Conservation (phyloP, 1,284 basidiomycete species). For the Kwoniella shivajii region DNA sequence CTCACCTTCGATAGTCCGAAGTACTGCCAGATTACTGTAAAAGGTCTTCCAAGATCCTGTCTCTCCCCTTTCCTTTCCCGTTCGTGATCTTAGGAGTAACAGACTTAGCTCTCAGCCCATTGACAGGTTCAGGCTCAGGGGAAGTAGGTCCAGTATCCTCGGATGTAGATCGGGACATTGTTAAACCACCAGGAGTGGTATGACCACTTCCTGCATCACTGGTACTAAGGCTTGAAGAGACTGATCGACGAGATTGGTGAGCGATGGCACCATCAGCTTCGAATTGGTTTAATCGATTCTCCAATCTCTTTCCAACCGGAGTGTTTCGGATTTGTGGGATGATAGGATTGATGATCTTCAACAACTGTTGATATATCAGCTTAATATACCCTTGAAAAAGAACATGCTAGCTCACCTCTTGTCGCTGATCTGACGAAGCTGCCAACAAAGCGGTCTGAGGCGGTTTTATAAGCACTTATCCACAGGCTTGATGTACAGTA, state of each 20-base stretch:
- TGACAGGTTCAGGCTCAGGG: conserved; percentile 4
- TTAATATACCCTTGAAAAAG: not conserved
- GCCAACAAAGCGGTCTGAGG: conserved; percentile 36
- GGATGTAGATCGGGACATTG: conserved; percentile 13
- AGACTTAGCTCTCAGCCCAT: not conserved
- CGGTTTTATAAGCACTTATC: not conserved
- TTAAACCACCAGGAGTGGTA: conserved; percentile 4
- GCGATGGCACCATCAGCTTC: conserved; percentile 17
- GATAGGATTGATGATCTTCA: conserved; percentile 38
- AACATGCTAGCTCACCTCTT: conserved; percentile 18
- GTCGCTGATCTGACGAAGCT: conserved; percentile 38
- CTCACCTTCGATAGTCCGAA: too few species aligned
- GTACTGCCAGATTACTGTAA: conserved; percentile 1
- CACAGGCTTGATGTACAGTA: not conserved
- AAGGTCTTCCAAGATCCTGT: conserved; percentile 11
- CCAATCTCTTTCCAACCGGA: conserved; percentile 47
- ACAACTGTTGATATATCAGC: conserved; percentile 21
- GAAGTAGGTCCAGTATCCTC: conserved; percentile 14
- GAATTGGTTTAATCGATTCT: conserved; percentile 30
- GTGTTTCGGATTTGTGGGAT: conserved; percentile 42
- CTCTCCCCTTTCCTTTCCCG: not conserved
- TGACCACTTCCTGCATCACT: conserved; percentile 5
- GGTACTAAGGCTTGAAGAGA: conserved; percentile 1
- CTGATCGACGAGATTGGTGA: conserved; percentile 12
- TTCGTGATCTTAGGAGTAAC: not conserved